Evolutionary conservation across 129 eudicot species (phyloP), one percentile per base, ranked within the genome.

Genomic region (Oenanthe sinensis): DNA sequence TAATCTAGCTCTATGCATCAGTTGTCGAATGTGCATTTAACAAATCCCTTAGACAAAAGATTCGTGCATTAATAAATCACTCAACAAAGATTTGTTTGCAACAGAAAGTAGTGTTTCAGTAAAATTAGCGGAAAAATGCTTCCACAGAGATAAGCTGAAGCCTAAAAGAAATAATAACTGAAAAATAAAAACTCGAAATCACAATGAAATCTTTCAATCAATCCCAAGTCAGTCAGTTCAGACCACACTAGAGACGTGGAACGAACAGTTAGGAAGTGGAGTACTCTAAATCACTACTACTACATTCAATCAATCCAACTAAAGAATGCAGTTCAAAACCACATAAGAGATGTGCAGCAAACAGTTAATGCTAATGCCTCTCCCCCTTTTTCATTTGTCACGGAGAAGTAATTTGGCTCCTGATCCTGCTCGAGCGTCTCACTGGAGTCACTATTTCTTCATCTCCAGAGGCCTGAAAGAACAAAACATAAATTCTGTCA

Each of bases 391-490:
- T n/a, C 26, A 46, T 26, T 70, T 50, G 24, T 79, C 86, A 89
- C 22, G 89, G 87, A 87, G 92, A 91, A 71, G 84, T 87, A 78
- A 85, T 83, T 70, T 86, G 85, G 54, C 74, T 91, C 40, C 86
- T 83, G 81, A 94, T 79, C 83, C 98, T 88, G 93, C 91, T 94
- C 8, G 98, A 94, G 45, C 98, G 92, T 76, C 98, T 86, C 12
- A 94, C 94, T 5, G 97, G 98, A 12, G 98, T 94, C 84, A 90
- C 75, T 30, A 94, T 82, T 63, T 88, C 93, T 40, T 94, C 97
- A 19, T 90, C 98, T 80, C 93, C 90, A 80, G 60, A 73, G 14
- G 82, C 89, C 91, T 89, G 46, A 19, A 19, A 70, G 9, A 70
- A 79, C 72, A 17, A 82, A 82, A 68, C 39, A 84, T 48, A 68